These are phyloP conservation scores for Trypanosoma vivax DNA, from an alignment of 208 protist species.

Conservation along the genomic window DNA sequence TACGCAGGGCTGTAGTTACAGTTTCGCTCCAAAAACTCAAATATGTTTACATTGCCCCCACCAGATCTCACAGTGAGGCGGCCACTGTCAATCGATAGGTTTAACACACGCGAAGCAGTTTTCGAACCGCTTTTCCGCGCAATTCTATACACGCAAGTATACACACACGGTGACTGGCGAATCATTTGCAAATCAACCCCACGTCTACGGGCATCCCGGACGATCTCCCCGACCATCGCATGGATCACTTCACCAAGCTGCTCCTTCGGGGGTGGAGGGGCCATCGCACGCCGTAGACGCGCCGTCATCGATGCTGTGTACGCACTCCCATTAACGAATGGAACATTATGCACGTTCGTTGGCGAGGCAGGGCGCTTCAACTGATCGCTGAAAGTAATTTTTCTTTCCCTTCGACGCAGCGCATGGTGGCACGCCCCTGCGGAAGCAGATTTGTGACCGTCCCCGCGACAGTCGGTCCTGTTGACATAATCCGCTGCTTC, in stretches of 20 bases:
- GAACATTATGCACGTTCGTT: too few species aligned
- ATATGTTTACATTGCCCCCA: constrained; percentile 61
- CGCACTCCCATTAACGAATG: neutral
- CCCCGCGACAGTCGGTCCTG: too few species aligned
- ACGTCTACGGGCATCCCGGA: constrained; percentile 15
- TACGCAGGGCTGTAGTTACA: constrained; percentile 4
- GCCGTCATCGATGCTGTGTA: constrained; percentile 26
- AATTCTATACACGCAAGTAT: constrained; percentile 8
- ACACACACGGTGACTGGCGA: constrained; percentile 37
- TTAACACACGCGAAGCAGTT: constrained; percentile 21
- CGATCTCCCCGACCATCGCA: constrained; percentile 56
- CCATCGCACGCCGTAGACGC: constrained; percentile 57
- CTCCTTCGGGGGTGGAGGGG: constrained; percentile 39
- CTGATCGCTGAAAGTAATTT: too few species aligned
- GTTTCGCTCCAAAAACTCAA: constrained; percentile 65
- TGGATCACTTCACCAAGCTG: constrained; percentile 60
- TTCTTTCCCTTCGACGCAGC: too few species aligned
- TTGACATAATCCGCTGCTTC: too few species aligned
- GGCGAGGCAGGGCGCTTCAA: too few species aligned
- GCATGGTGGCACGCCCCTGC: too few species aligned
- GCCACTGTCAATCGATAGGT: constrained; percentile 64
- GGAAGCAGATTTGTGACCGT: too few species aligned
- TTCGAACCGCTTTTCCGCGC: constrained; percentile 4
- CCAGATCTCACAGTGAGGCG: constrained; percentile 41
- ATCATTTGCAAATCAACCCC: constrained; percentile 22